Evolutionary conservation across 192 early-diverging fungal species (phyloP).

Genomic region (Endogone sp.): DNA sequence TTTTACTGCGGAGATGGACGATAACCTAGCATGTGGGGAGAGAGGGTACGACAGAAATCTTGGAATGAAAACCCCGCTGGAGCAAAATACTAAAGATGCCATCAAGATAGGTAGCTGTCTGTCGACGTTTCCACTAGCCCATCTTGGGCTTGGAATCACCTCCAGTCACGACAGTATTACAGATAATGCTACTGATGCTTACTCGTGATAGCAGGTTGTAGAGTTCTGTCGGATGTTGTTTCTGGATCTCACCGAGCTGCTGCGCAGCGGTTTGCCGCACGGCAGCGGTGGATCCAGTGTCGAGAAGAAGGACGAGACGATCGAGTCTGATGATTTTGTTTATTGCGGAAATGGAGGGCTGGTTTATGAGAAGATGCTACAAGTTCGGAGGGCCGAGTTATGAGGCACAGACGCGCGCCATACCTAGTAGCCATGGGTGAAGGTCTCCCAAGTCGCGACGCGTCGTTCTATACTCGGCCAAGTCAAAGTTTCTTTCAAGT

Average conservation of each 20-base stretch:
- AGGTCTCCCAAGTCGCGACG: neutral
- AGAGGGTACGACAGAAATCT: conserved; percentile 3
- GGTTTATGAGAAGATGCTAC: neutral
- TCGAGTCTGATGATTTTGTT: conserved; percentile 66
- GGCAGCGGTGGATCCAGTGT: conserved; percentile 86
- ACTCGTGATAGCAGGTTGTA: conserved; percentile 79
- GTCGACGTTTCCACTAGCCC: too few relatives aligned
- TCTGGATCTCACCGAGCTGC: conserved; percentile 94
- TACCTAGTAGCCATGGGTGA: conserved; percentile 7
- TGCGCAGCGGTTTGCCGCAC: conserved; percentile 90
- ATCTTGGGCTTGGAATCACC: neutral
- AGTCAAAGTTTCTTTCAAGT: neutral
- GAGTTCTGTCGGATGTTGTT: conserved; percentile 90
- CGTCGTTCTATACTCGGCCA: neutral
- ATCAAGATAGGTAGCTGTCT: too few relatives aligned
- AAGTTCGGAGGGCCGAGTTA: neutral
- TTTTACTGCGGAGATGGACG: conserved; percentile 79
- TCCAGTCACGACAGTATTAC: neutral
- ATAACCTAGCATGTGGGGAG: conserved; percentile 58
- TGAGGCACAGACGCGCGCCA: neutral
- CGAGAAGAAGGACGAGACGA: conserved; percentile 87
- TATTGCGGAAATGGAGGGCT: conserved; percentile 5
- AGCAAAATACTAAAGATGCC: conserved; percentile 10
- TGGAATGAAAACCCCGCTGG: conserved; percentile 5
- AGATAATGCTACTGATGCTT: conserved; percentile 15